These are phyloP conservation scores for Talaromyces amestolkiae DNA, from an alignment of 2,329 filamentous ascomycete species.

Conservation along the genomic window DNA sequence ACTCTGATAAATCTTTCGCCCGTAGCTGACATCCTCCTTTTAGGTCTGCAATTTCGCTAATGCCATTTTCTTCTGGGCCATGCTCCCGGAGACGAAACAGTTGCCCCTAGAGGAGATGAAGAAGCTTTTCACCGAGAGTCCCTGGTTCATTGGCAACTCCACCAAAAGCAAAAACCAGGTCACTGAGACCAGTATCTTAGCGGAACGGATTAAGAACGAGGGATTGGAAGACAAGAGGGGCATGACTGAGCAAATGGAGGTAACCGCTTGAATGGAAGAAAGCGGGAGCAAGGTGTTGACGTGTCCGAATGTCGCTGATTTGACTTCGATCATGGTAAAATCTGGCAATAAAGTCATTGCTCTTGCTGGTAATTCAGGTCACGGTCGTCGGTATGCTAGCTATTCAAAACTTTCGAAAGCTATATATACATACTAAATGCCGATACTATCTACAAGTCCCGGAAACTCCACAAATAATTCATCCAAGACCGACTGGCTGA, in stretches of 20 bases:
- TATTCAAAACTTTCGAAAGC: not conserved
- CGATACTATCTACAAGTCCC: too few species aligned
- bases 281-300: not conserved
- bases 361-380: not conserved
- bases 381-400: not conserved
- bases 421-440: too few species aligned
- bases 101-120: constrained; percentile 12
- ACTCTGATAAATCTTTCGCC: not conserved
- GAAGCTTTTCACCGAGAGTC: not conserved
- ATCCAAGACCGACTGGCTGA: too few species aligned
- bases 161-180: not conserved
- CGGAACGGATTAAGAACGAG: not conserved
- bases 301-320: not conserved
- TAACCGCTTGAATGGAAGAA: not conserved
- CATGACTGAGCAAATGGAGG: not conserved
- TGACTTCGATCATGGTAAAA: not conserved
- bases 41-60: constrained; percentile 22
- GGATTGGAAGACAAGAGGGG: not conserved
- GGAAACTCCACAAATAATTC: too few species aligned
- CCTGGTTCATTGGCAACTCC: not conserved
- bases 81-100: constrained; percentile 23
- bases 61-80: constrained; percentile 25
- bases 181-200: not conserved
- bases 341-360: not conserved
- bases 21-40: not conserved